phyloP scores from a whole-genome alignment of 768 basidiomycete species.

The Tulasnella sp. region DNA sequence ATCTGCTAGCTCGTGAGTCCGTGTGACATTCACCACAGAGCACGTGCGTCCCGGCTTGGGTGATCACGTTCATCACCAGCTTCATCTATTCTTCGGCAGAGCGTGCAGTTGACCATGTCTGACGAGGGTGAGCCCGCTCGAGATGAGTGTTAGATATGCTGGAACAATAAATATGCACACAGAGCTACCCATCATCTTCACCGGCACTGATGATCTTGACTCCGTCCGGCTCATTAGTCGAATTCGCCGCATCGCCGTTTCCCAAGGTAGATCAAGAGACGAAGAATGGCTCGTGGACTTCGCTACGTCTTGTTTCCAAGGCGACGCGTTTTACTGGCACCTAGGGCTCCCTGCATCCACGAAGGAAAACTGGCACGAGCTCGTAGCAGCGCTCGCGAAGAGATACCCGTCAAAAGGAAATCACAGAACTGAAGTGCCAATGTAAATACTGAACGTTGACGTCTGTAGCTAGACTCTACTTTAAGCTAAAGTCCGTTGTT shows the following conservation, averaged over 20 bases:
- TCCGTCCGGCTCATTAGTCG: neutral
- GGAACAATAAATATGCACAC: neutral
- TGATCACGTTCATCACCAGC: neutral
- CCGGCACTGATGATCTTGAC: neutral
- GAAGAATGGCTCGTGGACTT: neutral
- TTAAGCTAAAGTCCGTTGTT: no score
- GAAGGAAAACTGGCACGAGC: no score
- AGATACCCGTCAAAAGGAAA: no score
- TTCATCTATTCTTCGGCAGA: neutral
- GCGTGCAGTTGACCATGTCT: neutral
- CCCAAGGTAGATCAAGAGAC: neutral
- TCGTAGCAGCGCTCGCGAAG: no score
- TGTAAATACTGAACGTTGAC: no score
- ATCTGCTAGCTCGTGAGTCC: no score
- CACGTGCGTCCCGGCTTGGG: no score
- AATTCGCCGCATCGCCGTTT: neutral
- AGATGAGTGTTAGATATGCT: neutral
- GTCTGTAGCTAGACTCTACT: no score
- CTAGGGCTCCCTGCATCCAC: no score
- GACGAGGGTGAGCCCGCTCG: neutral
- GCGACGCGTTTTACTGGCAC: neutral
- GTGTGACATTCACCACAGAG: no score
- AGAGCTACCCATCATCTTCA: neutral
- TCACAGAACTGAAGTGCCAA: no score
- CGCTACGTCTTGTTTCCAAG: neutral